Evolutionary conservation across 148 eudicot genomes (phyloP).

Genomic region (Rhododendron simsii): DNA sequence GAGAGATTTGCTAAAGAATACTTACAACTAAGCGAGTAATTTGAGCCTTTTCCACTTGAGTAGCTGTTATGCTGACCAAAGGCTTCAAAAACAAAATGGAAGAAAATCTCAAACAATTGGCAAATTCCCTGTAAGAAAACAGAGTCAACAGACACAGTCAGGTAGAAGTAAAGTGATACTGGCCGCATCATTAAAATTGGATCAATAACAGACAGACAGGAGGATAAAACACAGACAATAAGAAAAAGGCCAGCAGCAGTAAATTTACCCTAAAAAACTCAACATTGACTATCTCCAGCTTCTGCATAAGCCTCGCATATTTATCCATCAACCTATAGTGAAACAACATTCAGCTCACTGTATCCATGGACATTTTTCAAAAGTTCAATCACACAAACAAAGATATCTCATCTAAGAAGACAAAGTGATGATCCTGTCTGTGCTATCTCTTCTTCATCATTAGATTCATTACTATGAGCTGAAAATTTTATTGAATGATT

Average conservation of each 20-base stretch:
- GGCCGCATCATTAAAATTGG: background rate
- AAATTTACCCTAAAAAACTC: conserved; percentile 74
- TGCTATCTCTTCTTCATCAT: conserved; percentile 52
- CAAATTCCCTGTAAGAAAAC: conserved; percentile 64
- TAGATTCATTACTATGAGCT: conserved; percentile 31
- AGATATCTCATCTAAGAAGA: conserved; percentile 61
- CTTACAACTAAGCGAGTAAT: conserved; percentile 66
- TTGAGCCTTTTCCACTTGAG: conserved; percentile 49
- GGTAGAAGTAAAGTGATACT: conserved; percentile 8
- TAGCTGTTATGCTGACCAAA: conserved; percentile 61
- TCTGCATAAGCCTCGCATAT: conserved; percentile 96
- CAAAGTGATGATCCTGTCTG: conserved; percentile 96
- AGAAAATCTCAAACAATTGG: conserved; percentile 86
- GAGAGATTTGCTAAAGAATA: background rate
- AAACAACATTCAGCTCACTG: conserved; percentile 23
- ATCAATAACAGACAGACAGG: background rate
- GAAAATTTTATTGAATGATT: conserved; percentile 37
- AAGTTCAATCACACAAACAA: conserved; percentile 6
- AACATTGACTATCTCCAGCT: conserved; percentile 72
- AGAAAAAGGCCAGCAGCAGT: background rate
- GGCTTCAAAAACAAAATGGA: conserved; percentile 72
- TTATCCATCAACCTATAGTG: conserved; percentile 82
- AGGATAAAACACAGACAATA: conserved; percentile 1
- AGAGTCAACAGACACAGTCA: conserved; percentile 1
- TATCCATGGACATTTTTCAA: conserved; percentile 2